Conservation (phyloP, 2,329 filamentous ascomycete genomes). For the Stachybotrys echinatus region DNA sequence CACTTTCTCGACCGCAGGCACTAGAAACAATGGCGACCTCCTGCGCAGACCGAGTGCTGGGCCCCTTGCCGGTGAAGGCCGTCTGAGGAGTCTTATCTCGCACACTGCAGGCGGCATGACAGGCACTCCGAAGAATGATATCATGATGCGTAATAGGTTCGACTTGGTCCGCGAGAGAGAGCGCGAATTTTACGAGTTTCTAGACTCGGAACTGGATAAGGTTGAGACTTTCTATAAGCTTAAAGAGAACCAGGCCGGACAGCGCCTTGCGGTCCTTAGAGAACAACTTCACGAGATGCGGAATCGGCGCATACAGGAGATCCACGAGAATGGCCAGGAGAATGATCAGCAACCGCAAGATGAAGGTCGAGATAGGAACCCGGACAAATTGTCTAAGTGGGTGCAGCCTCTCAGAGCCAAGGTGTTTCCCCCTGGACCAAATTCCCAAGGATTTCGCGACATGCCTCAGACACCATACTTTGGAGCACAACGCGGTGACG, state of each 20-base stretch:
- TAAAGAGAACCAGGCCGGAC: constrained; percentile 81
- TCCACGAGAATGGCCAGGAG: constrained; percentile 37
- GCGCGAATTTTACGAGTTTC: constrained; percentile 79
- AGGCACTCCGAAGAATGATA: constrained; percentile 23
- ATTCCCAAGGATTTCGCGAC: constrained; percentile 52
- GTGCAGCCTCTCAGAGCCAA: constrained; percentile 49
- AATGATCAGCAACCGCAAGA: constrained; percentile 19
- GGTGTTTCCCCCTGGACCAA: constrained; percentile 52
- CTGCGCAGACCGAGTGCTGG: constrained; percentile 8
- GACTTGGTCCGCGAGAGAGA: constrained; percentile 67
- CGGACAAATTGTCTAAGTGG: constrained; percentile 31
- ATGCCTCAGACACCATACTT: constrained; percentile 49
- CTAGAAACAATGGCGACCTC: constrained; percentile 11
- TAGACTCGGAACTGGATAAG: constrained; percentile 83
- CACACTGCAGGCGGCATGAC: constrained; percentile 12
- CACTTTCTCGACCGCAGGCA: constrained; percentile 10
- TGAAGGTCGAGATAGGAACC: constrained; percentile 10
- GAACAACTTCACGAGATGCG: constrained; percentile 92
- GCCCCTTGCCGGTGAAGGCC: constrained; percentile 18
- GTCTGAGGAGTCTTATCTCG: constrained; percentile 29
- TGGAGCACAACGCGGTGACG: constrained; percentile 21
- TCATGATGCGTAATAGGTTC: constrained; percentile 34
- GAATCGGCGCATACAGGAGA: constrained; percentile 71
- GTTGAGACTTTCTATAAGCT: constrained; percentile 84
- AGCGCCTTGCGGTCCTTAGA: constrained; percentile 64